Evolutionary conservation across 345 rosid genomes (phyloP).

Genomic region (Hibiscus trionum): DNA sequence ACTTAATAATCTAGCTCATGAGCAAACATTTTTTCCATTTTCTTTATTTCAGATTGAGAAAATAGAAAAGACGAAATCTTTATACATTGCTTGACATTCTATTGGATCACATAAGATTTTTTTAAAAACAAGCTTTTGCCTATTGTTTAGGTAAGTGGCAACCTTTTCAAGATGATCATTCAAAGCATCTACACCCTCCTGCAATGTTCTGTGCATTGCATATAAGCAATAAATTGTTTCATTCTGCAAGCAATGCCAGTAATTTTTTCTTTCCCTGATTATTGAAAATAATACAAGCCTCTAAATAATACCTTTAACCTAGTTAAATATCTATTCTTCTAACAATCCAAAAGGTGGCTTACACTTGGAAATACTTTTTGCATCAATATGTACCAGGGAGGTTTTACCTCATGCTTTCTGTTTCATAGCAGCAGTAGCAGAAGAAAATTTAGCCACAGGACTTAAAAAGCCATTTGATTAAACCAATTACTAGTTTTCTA

Average conservation of each 20-base stretch:
- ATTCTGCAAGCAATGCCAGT: neutral
- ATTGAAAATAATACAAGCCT: neutral
- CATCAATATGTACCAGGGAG: neutral
- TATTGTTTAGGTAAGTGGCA: neutral
- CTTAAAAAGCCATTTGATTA: neutral
- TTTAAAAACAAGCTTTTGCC: neutral
- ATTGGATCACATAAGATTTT: neutral
- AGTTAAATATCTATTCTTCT: neutral
- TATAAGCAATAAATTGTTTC: neutral
- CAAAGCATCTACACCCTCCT: neutral
- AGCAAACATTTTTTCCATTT: neutral
- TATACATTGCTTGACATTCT: neutral
- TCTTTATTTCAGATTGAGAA: neutral
- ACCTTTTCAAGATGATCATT: neutral
- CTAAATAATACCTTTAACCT: neutral
- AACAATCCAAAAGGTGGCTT: neutral
- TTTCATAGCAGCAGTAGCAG: constrained; percentile 4
- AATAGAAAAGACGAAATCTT: neutral
- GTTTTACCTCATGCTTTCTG: neutral
- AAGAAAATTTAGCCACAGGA: neutral
- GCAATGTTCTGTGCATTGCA: neutral
- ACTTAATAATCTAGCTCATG: constrained; percentile 3
- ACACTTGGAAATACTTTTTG: neutral
- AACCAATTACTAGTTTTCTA: neutral
- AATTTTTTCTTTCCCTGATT: neutral